Percentiles rank a stretch among this genome's conserved stretches.
Conservation (phyloP, 345 rosid genomes). For the Mangifera indica region DNA sequence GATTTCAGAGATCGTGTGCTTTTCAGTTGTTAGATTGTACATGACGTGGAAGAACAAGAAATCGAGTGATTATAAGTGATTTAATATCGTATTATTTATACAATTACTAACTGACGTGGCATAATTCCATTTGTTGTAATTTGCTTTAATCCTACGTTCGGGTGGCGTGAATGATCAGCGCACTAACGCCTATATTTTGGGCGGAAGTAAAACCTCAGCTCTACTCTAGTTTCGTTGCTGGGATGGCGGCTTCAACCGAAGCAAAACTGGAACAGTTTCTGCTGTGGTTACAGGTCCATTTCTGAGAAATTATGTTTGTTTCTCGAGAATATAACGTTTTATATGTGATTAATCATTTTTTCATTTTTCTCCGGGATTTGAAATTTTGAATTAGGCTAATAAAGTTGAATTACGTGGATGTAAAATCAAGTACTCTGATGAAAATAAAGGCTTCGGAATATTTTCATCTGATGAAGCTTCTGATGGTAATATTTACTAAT, state of each 20-base stretch:
- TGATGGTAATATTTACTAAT: constrained; percentile 36
- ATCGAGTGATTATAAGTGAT: too few relatives aligned
- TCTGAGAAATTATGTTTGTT: too few relatives aligned
- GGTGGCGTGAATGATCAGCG: background rate
- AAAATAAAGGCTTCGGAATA: constrained; percentile 70
- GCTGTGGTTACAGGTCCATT: constrained; percentile 62
- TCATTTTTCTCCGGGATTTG: too few relatives aligned
- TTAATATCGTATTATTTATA: too few relatives aligned
- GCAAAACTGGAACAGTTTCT: constrained; percentile 55
- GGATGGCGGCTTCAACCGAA: constrained; percentile 43
- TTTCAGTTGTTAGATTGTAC: too few relatives aligned
- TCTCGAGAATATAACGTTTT: background rate
- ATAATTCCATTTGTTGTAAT: background rate
- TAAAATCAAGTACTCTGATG: constrained; percentile 52
- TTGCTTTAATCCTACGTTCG: background rate
- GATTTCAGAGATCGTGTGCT: too few relatives aligned
- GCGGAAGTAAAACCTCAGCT: background rate
- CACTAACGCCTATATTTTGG: background rate
- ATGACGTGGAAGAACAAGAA: too few relatives aligned
- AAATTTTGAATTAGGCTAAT: constrained; percentile 48
- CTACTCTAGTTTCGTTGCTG: background rate
- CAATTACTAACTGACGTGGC: background rate
- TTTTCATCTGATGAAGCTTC: constrained; percentile 43
- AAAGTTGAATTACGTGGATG: constrained; percentile 72
- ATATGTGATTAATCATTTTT: too few relatives aligned